Conservation (phyloP, 305 asterid genomes). For the Petunia hybrid region DNA sequence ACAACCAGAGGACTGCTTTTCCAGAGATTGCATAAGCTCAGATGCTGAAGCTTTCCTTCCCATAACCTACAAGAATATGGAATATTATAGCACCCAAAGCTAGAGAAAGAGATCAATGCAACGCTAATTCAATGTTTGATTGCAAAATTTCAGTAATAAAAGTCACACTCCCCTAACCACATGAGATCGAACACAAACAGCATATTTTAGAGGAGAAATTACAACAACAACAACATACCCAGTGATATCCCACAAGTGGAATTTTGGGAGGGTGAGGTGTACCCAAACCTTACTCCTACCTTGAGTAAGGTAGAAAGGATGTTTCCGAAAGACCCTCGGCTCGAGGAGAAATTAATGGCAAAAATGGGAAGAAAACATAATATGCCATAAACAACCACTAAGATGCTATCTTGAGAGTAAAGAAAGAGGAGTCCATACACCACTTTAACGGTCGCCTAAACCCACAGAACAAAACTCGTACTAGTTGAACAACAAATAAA, state of each 20-base stretch:
- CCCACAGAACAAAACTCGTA: neutral
- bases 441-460: neutral
- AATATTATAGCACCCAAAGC: neutral
- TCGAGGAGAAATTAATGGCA: neutral
- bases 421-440: neutral
- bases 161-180: neutral
- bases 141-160: neutral
- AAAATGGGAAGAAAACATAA: neutral
- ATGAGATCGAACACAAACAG: neutral
- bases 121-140: neutral
- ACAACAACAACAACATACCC: no score
- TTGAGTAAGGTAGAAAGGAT: no score
- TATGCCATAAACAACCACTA: neutral
- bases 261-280: no score
- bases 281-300: no score
- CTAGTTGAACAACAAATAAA: neutral
- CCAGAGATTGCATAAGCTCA: constrained; percentile 31
- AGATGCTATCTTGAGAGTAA: neutral
- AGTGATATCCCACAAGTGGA: no score
- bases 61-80: constrained; percentile 27
- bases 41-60: constrained; percentile 26
- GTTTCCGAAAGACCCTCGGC: no score
- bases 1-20: constrained; percentile 29
- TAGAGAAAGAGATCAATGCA: neutral
- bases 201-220: constrained; percentile 1